Base-by-base conservation (phyloP, 352 stramenopile genomes). In the Phytophthora foliorum region DNA sequence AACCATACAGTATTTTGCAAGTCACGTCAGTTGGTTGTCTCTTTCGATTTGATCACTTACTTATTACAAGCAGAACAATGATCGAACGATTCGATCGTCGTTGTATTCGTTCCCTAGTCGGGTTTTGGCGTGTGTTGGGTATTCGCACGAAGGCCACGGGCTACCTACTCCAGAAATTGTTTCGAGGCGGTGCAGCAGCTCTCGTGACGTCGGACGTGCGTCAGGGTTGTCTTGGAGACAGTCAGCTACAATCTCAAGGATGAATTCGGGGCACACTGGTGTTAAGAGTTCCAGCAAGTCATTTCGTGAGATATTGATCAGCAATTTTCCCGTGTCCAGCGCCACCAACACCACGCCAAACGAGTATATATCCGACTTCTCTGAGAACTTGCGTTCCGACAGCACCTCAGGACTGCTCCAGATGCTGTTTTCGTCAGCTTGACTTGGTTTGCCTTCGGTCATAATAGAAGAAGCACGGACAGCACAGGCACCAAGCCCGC, bases 331-430 rank as follows among this genome's bases (percentile, higher is more conserved):
- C 4, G 80, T 88, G 59, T 91, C 82, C n/a, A 91, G 63, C 56
- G 85, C 77, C 6, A 81, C 78, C 36, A 90, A 39, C 31, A 90
- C 56, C 31, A 86, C 68, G 7, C 82, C 82, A 19, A 89, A 84
- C 44, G 82, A 87, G 61, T 87, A 90, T 2, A 90, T 68, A 32
- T 90, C 80, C 6, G 75, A 66, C 24, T 86, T 83, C 24, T 70
- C 61, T 11, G 82, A 79, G 46, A 77, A 86, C 0, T 65, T 48
- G 21, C 74, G 56, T 0, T 64, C 68, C 29, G 39, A 59, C 50
- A 89, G 69, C n/a, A 89, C 77, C 58, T 90, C 80, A 0, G 82
- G 82, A 2, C 78, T 82, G 22, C 46, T 83, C 80, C 78, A 90
- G 17, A 88, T 63, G 42, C 70, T 75, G 29, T 61, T 78, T 31